phyloP scores from a whole-genome alignment of 2,329 filamentous ascomycete species.

The Bipolaris bicolor region DNA sequence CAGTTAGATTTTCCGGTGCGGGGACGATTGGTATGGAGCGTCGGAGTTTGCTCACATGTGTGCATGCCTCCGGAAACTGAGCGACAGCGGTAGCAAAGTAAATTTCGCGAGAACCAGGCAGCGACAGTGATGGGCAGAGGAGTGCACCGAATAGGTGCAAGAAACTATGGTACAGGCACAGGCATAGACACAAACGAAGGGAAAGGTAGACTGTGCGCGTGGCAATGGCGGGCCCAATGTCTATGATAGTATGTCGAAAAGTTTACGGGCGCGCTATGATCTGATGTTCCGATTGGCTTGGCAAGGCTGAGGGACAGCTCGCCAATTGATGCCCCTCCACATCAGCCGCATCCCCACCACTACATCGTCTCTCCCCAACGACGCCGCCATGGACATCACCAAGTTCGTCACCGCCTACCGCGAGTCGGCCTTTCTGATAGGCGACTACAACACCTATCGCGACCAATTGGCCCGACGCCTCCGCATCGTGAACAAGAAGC shows the following conservation, averaged over 20 bases:
- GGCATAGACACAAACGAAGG: slow-evolving; percentile 9
- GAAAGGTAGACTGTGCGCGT: slow-evolving; percentile 14
- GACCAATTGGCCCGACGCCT: slow-evolving; percentile 79
- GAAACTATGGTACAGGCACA: slow-evolving; percentile 11
- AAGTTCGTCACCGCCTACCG: slow-evolving; percentile 78
- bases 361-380: slow-evolving; percentile 8
- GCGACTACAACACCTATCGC: slow-evolving; percentile 87
- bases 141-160: background rate
- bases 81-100: slow-evolving; percentile 13
- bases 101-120: background rate
- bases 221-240: slow-evolving; percentile 19
- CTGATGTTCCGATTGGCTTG: slow-evolving; percentile 22
- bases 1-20: slow-evolving; percentile 4
- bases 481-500: slow-evolving; percentile 81
- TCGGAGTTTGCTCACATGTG: slow-evolving; percentile 22
- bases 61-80: slow-evolving; percentile 27
- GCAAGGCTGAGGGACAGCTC: slow-evolving; percentile 18
- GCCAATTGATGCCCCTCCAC: slow-evolving; percentile 31
- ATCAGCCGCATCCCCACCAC: slow-evolving; percentile 16
- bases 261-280: slow-evolving; percentile 30
- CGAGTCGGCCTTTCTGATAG: slow-evolving; percentile 83
- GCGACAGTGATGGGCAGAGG: background rate
- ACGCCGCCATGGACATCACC: slow-evolving; percentile 80
- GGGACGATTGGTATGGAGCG: background rate
- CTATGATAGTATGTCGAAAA: slow-evolving; percentile 29